Base-by-base conservation (phyloP, 805 yeast species). In the Candida broadrunensis region DNA sequence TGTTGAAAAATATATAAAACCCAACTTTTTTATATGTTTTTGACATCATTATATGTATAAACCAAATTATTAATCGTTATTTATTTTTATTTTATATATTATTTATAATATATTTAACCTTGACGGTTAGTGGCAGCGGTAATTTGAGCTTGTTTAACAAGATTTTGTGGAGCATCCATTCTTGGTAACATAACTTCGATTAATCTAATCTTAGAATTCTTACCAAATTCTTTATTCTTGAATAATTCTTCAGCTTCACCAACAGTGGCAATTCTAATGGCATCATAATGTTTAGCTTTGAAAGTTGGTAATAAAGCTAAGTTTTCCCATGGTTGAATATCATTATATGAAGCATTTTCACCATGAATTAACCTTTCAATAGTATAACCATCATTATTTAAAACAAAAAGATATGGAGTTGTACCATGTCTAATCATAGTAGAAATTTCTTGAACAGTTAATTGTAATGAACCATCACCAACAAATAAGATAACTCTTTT, bases 401-500 rank as follows among this genome's bases (percentile, higher is more conserved):
- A 71, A 25, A 83, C 78, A 58, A 82, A 82, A 56, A 83, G 63
- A 67, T 82, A 82, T 54, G 87, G 87, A 48, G 73, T 79, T 54
- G 79, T 70, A 46, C 75, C 73, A 83, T 83, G 78, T 63, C 81
- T 77, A 57, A 79, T 70, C 75, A 80, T 75, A 49, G 85, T 81
- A 41, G 85, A 78, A 57, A 82, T 79, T 60, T 83, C 85, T 68
- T 81, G 87, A 26, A 80, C 85, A 12, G 88, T 81, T 63, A 82
- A 73, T 67, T 82, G 88, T 54, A 82, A 70, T 34, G 88, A 82
- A 61, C 88, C 88, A 61, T 82, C 88, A 69, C 88, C 88, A 50
- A 81, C 77, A 59, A 82, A 82, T 45, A 83, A 65, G 44, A 81
- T 71, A 40, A 79, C 85, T 72, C 88, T 77, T 63, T 72, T 78